A percentile compares a stretch with the other conserved stretches of the same genome.
phyloP scores from a whole-genome alignment of 2,329 filamentous ascomycete species.

The Byssochlamys sp. region DNA sequence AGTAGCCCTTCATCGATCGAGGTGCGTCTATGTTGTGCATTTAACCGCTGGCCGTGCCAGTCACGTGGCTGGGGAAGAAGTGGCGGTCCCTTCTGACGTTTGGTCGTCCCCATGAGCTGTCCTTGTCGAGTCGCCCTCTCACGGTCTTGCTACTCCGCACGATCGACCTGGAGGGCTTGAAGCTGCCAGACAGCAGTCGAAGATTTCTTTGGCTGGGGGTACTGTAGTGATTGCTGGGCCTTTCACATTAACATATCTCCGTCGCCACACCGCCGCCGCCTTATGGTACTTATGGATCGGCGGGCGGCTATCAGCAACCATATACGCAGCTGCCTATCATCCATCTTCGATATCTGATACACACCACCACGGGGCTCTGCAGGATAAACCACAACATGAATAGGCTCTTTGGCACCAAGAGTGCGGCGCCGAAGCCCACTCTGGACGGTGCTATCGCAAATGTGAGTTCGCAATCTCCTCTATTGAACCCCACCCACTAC shows the following conservation, averaged over 20 bases:
- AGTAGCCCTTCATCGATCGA: neutral
- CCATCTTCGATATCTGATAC: neutral
- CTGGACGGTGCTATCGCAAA: slow-evolving; percentile 73
- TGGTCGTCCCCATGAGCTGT: neutral
- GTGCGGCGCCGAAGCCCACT: slow-evolving; percentile 77
- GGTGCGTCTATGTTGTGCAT: neutral
- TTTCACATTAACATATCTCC: neutral
- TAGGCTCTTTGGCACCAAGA: slow-evolving; percentile 84
- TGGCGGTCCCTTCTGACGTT: neutral
- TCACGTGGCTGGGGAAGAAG: neutral
- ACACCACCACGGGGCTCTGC: neutral
- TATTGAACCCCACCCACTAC: slow-evolving; percentile 1
- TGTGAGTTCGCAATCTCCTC: slow-evolving; percentile 38
- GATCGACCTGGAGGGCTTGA: neutral
- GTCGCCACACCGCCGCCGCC: neutral
- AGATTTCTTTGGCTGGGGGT: neutral
- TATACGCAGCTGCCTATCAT: neutral
- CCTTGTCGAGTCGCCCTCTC: neutral
- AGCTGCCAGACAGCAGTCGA: neutral
- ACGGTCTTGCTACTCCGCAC: neutral
- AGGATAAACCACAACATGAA: slow-evolving; percentile 60
- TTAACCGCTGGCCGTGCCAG: neutral
- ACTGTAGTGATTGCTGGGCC: neutral
- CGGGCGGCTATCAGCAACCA: neutral
- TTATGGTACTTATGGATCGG: neutral